Conservation (phyloP, 208 protist species). For the Wallacemonas sp. region DNA sequence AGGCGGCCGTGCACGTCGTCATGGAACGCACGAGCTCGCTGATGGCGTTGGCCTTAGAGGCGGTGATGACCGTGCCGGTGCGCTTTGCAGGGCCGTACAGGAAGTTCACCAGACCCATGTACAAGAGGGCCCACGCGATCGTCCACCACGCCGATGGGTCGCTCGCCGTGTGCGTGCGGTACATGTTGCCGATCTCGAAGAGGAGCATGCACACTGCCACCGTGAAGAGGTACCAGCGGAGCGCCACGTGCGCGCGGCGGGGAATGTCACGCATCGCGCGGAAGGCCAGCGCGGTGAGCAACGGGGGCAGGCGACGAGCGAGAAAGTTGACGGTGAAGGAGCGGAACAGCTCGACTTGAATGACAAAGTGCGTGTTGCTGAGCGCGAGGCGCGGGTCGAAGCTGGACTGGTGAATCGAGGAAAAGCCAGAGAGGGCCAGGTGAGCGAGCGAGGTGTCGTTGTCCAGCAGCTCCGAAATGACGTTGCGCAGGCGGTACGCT, state of each 20-base stretch:
- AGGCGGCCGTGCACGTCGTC: slow-evolving; percentile 52
- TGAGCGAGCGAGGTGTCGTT: slow-evolving; percentile 32
- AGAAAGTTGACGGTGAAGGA: slow-evolving; percentile 39
- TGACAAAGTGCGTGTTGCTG: slow-evolving; percentile 74
- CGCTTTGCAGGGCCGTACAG: slow-evolving; percentile 80
- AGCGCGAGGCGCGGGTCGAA: slow-evolving; percentile 48
- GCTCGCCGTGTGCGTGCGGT: slow-evolving; percentile 27
- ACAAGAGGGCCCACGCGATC: slow-evolving; percentile 43
- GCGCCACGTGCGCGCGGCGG: slow-evolving; percentile 50
- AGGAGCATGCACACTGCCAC: slow-evolving; percentile 35
- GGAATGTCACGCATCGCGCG: slow-evolving; percentile 67
- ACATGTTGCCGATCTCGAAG: slow-evolving; percentile 50
- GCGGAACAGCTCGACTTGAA: slow-evolving; percentile 78
- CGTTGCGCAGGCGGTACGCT: slow-evolving; percentile 27
- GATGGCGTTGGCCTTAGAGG: slow-evolving; percentile 48
- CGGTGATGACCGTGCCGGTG: slow-evolving; percentile 59
- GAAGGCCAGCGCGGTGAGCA: slow-evolving; percentile 48
- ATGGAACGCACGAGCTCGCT: slow-evolving; percentile 50
- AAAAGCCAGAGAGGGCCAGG: slow-evolving; percentile 45
- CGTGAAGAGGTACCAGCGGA: slow-evolving; percentile 89
- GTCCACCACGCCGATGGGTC: slow-evolving; percentile 24
- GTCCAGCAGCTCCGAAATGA: slow-evolving; percentile 32
- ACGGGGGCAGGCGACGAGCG: slow-evolving; percentile 34
- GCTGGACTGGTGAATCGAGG: slow-evolving; percentile 34
- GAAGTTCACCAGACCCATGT: slow-evolving; percentile 79